Conservation (phyloP, 257 asterid species). For the Primulina tabacum region DNA sequence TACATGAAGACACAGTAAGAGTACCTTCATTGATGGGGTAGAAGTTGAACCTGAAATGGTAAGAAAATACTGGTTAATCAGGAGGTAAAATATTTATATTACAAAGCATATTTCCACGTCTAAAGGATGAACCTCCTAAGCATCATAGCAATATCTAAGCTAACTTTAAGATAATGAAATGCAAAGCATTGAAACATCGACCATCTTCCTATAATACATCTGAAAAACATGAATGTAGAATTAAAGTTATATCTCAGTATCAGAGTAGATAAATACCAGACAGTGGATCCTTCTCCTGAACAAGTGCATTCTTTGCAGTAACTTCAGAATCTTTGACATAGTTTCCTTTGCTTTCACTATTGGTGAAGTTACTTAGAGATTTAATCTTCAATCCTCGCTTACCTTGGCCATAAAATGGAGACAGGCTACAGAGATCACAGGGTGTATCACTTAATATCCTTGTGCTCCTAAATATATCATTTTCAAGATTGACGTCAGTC, state of each 20-base stretch:
- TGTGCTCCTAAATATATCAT: constrained; percentile 25
- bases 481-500: constrained; percentile 36
- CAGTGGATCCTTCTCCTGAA: constrained; percentile 46
- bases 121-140: not conserved
- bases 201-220: not conserved
- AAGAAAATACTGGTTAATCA: constrained; percentile 29
- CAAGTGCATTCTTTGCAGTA: constrained; percentile 52
- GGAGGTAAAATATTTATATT: not conserved
- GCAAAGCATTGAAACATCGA: not conserved
- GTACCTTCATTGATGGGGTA: constrained; percentile 56
- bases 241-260: not conserved
- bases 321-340: constrained; percentile 29
- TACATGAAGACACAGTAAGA: constrained; percentile 3
- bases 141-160: constrained; percentile 7
- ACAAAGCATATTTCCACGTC: not conserved
- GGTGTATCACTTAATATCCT: constrained; percentile 30
- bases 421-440: constrained; percentile 21
- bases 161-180: not conserved
- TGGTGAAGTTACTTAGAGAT: constrained; percentile 36
- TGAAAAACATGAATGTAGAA: not conserved
- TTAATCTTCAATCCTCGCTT: constrained; percentile 41
- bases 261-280: constrained; percentile 35
- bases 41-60: constrained; percentile 52
- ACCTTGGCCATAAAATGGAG: constrained; percentile 35
- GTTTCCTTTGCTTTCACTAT: constrained; percentile 38